A percentile compares a stretch with the other conserved stretches of the same genome.
Conservation (phyloP, 2,329 filamentous ascomycete species). For the Plectosphaerella sp. region DNA sequence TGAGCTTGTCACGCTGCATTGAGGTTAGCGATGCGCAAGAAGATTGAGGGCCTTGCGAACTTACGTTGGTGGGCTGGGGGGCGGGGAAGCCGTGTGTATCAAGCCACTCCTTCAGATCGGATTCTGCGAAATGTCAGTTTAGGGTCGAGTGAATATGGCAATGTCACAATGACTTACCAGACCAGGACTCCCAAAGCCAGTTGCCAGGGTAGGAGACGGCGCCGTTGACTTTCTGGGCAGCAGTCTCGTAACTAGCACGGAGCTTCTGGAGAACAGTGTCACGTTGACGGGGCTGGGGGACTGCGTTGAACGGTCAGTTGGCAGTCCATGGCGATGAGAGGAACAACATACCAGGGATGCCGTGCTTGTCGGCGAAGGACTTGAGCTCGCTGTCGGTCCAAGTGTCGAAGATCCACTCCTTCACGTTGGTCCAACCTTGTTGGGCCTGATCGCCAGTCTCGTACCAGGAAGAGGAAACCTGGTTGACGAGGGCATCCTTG, state of each 20-base stretch:
- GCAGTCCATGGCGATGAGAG: not conserved
- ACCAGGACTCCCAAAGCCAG: constrained; percentile 91
- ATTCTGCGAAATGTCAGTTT: constrained; percentile 45
- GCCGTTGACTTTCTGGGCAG: constrained; percentile 72
- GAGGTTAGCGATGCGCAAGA: constrained; percentile 12
- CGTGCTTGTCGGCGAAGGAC: constrained; percentile 83
- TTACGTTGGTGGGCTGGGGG: constrained; percentile 69
- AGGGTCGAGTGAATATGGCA: not conserved
- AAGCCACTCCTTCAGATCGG: constrained; percentile 89
- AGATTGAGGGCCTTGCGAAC: constrained; percentile 4
- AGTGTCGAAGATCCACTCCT: constrained; percentile 92
- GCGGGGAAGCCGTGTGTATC: constrained; percentile 82
- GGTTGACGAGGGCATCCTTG: constrained; percentile 62
- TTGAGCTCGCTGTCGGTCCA: constrained; percentile 95
- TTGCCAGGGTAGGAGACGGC: constrained; percentile 84
- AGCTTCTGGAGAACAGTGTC: constrained; percentile 75
- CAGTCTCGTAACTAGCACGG: constrained; percentile 74
- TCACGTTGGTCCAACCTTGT: constrained; percentile 65
- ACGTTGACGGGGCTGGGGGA: constrained; percentile 80
- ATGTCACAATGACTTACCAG: constrained; percentile 27
- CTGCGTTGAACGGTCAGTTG: constrained; percentile 25
- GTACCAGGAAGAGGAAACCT: constrained; percentile 71
- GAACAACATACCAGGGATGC: constrained; percentile 59
- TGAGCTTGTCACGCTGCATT: constrained; percentile 70
- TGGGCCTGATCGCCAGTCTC: constrained; percentile 75